Conservation (phyloP, 1,139 yeast species). For the Geotrichum reessii region DNA sequence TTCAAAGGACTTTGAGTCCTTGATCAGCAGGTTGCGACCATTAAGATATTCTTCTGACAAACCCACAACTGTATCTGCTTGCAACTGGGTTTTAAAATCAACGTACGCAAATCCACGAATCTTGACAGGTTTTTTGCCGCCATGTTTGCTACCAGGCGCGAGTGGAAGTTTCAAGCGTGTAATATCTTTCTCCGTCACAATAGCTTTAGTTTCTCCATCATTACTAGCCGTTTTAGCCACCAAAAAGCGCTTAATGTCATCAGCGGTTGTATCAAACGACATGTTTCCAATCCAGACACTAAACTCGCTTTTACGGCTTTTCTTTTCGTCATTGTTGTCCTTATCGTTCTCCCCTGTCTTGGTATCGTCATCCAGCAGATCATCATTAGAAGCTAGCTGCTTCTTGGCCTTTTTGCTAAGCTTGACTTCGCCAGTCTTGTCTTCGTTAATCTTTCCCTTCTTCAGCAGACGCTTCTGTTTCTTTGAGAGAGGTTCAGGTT, state of each 20-base stretch:
- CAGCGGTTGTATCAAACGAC: conserved; percentile 76
- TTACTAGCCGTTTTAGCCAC: conserved; percentile 46
- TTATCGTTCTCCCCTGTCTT: conserved; percentile 23
- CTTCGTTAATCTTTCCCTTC: conserved; percentile 43
- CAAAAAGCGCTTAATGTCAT: conserved; percentile 63
- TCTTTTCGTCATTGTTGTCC: conserved; percentile 20
- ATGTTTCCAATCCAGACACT: conserved; percentile 96
- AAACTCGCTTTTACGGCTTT: conserved; percentile 47
- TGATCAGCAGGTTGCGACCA: conserved; percentile 82
- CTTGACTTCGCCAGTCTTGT: conserved; percentile 28
- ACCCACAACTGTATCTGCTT: conserved; percentile 58
- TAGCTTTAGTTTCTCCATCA: conserved; percentile 33
- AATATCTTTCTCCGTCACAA: conserved; percentile 39
- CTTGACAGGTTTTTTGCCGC: conserved; percentile 19
- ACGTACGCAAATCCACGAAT: conserved; percentile 84
- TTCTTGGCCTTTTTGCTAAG: conserved; percentile 22
- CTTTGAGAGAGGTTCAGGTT: conserved; percentile 79
- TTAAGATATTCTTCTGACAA: conserved; percentile 68
- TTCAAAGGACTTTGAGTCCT: conserved; percentile 72
- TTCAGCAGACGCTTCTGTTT: conserved; percentile 85
- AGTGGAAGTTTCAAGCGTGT: conserved; percentile 42
- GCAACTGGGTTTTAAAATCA: conserved; percentile 63
- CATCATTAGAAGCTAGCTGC: conserved; percentile 20
- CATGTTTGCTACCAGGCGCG: conserved; percentile 19
- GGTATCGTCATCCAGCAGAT: conserved; percentile 15